Conservation (phyloP, 176 grass and related monocot genomes). For the Oryza glumipatula region DNA sequence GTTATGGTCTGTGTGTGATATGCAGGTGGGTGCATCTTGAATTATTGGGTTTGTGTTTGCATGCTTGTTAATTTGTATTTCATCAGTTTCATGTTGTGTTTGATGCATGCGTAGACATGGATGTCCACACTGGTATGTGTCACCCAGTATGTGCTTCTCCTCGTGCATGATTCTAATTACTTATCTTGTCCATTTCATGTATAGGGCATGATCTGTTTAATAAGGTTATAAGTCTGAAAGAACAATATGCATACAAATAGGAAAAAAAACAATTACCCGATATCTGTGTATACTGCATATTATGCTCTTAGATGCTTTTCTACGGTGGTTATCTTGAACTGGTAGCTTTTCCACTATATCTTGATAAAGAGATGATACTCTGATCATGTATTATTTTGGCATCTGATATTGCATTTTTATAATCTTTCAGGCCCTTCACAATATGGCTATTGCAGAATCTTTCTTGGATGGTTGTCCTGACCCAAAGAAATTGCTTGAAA, state of each 20-base stretch:
- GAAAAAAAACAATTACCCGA: background rate
- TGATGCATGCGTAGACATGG: background rate
- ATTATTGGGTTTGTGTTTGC: background rate
- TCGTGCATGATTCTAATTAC: background rate
- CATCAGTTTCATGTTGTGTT: background rate
- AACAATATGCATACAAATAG: constrained; percentile 2
- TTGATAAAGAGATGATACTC: constrained; percentile 33
- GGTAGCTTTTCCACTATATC: constrained; percentile 26
- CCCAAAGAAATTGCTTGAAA: constrained; percentile 75
- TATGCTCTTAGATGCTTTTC: background rate
- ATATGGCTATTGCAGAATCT: constrained; percentile 84
- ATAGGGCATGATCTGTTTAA: background rate
- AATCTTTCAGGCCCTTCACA: constrained; percentile 83
- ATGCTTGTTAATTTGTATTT: background rate
- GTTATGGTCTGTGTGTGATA: too few relatives aligned
- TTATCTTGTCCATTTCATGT: background rate
- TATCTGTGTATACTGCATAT: background rate
- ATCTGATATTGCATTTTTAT: constrained; percentile 29
- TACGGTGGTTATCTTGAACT: background rate
- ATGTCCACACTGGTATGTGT: background rate
- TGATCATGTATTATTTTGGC: constrained; percentile 3
- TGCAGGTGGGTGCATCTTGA: background rate
- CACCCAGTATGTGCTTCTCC: background rate
- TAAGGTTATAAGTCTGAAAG: background rate
- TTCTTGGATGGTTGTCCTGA: constrained; percentile 72